Base-by-base conservation (phyloP, 306 rosid species). In the Canavalia gladiata region DNA sequence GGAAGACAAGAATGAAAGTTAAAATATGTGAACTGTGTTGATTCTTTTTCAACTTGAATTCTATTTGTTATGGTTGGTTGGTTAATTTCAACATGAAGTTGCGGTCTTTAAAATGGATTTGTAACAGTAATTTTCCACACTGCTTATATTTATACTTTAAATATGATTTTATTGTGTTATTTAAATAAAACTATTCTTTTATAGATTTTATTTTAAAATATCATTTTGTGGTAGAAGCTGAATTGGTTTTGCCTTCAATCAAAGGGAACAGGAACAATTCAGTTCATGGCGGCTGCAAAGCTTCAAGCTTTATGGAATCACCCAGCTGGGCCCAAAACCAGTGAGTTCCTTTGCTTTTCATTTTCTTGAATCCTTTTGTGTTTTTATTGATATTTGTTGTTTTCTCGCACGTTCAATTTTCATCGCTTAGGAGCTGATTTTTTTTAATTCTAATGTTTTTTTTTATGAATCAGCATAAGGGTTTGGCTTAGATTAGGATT, bases 251-350 rank as follows among this genome's bases (percentile, higher is more conserved):
- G 75, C 13, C 25, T 82, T 68, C 58, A 12, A 73, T 76, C 74
- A 2, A 37, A 52, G 79, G 42, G 72, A 75, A 52, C 51, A 68
- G 52, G 51, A 83, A 42, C 67, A 66, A 43, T 31, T 49, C 76
- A 45, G 76, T 63, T 47, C 67, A 95, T 95, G 99, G 98, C 96
- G 68, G 6, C 97, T 84, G 87, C 98, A 79, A 95, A 91, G 94
- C 85, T 95, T 76, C 98, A 93, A 86, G 93, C 96, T 67, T 72
- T 95, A 42, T 93, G 91, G 99, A 95, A 95, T 88, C 98, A 95
- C 79, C 99, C 98, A 7, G 97, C 97, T 67, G 99, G 99, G 13
- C 99, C 99, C 54, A 95, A 93, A 93, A 95, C 99, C 83, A 93
- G 99, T 95, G 82, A 89, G 94, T 91, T 25, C 7, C 6, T 57